Base-by-base conservation (phyloP, 202 grass and related monocot species). In the Panicum hallii region DNA sequence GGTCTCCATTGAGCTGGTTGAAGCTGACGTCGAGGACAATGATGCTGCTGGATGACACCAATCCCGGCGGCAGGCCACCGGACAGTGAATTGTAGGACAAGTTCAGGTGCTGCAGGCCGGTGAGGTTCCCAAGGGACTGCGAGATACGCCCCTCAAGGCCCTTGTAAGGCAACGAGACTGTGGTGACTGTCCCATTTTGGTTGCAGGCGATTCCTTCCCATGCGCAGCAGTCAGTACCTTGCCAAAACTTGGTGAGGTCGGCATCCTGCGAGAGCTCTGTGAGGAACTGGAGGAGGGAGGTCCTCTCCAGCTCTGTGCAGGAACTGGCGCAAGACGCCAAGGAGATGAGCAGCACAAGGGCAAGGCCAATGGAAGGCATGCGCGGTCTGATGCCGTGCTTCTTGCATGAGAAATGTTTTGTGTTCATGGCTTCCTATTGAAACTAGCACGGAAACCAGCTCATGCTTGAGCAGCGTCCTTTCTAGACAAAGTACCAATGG, bases 161-260 rank as follows among this genome's bases (percentile, higher is more conserved):
- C 5, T 11, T 90, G 1, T 67, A 84, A 12, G 84, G 61, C 16
- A 94, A 63, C 0, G 47, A 88, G 63, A 94, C 49, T 0, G 62
- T 0, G 3, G 3, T 77, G 58, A 94, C 71, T 2, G 17, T 70
- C 4, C 4, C n/a, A 20, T 81, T 58, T 41, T 3, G 0, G 0
- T 77, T 71, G 46, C 92, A 94, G 80, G 78, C 61, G 52, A 94
- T 77, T 0, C 92, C 92, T 88, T 92, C 73, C 92, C 92, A 94
- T 2, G 10, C 17, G 84, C 92, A 92, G 83, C 92, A 94, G 20
- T 80, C 87, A 1, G 49, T 63, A 22, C 9, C 54, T 20, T 6
- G 2, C 87, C 87, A 89, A 7, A 22, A 41, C 9, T 1, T 17
- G 0, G 70, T 7, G 1, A 89, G 82, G 14, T 55, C 36, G 0